A percentile compares a stretch with the other conserved stretches of the same genome.
These are phyloP conservation scores for Cyclostephanos invisitatus DNA, from an alignment of 108 stramenopile genomes.

Conservation along the genomic window DNA sequence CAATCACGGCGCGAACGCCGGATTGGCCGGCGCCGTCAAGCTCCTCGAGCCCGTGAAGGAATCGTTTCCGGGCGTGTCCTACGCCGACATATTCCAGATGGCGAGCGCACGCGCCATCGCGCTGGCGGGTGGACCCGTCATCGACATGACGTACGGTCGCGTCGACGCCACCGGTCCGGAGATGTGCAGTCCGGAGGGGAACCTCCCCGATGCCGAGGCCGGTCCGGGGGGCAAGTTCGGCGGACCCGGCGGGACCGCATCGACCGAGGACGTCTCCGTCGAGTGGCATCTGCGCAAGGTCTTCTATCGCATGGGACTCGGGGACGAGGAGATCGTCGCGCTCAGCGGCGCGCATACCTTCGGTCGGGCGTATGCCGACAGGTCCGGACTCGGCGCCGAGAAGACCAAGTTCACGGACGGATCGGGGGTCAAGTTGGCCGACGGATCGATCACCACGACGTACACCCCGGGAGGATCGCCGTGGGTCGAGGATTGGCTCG, in stretches of 20 bases:
- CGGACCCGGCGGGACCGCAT: constrained; percentile 57
- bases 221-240: constrained; percentile 76
- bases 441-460: constrained; percentile 79
- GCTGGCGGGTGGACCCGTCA: constrained; percentile 73
- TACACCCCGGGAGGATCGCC: constrained; percentile 88
- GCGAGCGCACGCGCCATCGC: constrained; percentile 70
- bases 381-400: constrained; percentile 81
- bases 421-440: constrained; percentile 66
- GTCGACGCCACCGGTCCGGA: constrained; percentile 56
- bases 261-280: constrained; percentile 55
- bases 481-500: constrained; percentile 77
- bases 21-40: constrained; percentile 62
- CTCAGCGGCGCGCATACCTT: constrained; percentile 92
- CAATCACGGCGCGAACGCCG: constrained; percentile 93
- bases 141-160: constrained; percentile 84
- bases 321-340: constrained; percentile 94
- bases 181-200: constrained; percentile 69
- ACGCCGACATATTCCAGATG: constrained; percentile 83
- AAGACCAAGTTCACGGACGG: constrained; percentile 95
- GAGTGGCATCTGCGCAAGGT: constrained; percentile 87
- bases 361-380: constrained; percentile 84
- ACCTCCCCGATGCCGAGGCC: constrained; percentile 84
- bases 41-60: constrained; percentile 88
- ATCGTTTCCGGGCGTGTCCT: constrained; percentile 63
- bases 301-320: constrained; percentile 94